Conservation (phyloP, 164 flowering plant genomes). For the Dillenia suffruticosa region DNA sequence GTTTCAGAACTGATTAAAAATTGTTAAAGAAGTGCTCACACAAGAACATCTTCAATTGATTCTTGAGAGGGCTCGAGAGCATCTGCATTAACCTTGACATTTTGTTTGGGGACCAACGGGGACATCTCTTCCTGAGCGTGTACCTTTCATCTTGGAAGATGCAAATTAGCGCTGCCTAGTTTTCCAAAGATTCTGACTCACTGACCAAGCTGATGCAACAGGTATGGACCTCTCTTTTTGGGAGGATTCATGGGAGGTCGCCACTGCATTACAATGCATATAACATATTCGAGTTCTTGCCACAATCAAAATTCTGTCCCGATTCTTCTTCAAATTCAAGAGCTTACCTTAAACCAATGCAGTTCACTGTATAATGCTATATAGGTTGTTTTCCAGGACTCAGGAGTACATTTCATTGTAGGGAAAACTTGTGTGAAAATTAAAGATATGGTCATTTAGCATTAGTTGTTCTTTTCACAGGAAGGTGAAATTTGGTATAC, state of each 20-base stretch:
- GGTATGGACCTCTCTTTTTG: slow-evolving; percentile 6
- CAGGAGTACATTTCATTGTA: no score
- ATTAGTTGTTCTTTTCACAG: no score
- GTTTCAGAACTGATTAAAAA: slow-evolving; percentile 19
- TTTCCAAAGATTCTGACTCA: slow-evolving; percentile 6
- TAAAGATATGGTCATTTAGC: no score
- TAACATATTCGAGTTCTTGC: no score
- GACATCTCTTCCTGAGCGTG: slow-evolving; percentile 5
- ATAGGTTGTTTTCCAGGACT: no score
- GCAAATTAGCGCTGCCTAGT: slow-evolving; percentile 12
- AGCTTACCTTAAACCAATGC: no score
- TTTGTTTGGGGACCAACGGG: slow-evolving; percentile 5
- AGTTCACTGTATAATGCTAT: no score
- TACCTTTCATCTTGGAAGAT: slow-evolving; percentile 14
- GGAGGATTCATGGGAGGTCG: slow-evolving; percentile 7
- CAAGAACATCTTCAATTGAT: slow-evolving; percentile 4
- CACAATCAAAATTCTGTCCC: no score
- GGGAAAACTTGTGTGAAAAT: no score
- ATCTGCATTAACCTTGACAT: slow-evolving; percentile 16
- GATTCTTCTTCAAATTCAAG: no score
- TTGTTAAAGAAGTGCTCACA: slow-evolving; percentile 12
- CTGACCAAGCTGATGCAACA: slow-evolving; percentile 10
- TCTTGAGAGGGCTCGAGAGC: slow-evolving; percentile 6
- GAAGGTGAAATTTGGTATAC: no score
- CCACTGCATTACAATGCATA: slow-evolving; percentile 6